Conservation (phyloP, 257 asterid species). For the Solanum neorickii region DNA sequence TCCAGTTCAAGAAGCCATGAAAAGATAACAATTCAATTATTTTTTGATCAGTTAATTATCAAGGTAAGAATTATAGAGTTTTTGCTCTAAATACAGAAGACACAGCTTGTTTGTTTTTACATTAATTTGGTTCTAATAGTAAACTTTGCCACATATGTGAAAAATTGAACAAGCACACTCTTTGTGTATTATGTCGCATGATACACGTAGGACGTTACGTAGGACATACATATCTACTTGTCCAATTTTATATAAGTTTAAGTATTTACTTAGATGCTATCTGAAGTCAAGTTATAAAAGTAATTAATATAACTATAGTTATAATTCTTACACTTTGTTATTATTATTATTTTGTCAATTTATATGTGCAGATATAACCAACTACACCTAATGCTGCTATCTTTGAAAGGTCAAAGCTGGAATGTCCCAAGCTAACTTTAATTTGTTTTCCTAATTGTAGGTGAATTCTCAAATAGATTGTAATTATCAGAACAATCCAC, state of each 20-base stretch:
- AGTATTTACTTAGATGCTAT: not conserved
- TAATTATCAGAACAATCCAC: not conserved
- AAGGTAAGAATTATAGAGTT: not conserved
- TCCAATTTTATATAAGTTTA: too few relatives aligned
- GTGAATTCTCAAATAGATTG: not conserved
- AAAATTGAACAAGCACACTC: not conserved
- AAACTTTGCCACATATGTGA: not conserved
- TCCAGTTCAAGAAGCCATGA: constrained; percentile 1
- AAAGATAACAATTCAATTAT: not conserved
- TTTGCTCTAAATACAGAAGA: not conserved
- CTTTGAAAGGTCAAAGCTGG: not conserved
- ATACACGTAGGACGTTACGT: not conserved
- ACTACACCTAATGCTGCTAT: not conserved
- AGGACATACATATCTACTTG: too few relatives aligned
- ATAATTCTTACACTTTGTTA: not conserved
- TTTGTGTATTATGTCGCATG: not conserved
- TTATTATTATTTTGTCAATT: not conserved
- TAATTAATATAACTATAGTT: not conserved
- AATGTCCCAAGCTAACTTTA: not conserved
- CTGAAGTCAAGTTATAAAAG: not conserved
- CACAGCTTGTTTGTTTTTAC: not conserved
- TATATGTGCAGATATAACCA: not conserved
- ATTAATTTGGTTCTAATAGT: not conserved
- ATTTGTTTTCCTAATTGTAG: not conserved
- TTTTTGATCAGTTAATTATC: not conserved